Evolutionary conservation across 2,329 filamentous ascomycete species (phyloP).

Genomic region (Talaromyces sp.): DNA sequence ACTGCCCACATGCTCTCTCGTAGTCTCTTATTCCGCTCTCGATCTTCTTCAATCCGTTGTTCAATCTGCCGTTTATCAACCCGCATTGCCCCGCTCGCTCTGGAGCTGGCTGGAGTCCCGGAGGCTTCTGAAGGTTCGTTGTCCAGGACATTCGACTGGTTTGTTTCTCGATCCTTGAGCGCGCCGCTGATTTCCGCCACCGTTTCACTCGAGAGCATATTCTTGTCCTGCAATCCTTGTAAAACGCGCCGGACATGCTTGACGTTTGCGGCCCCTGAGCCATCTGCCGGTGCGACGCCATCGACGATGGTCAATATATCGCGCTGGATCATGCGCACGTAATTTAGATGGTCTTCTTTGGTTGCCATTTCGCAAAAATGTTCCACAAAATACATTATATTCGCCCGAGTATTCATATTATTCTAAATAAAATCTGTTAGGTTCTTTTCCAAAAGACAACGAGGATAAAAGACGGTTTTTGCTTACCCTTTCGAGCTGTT

Average conservation of each 20-base stretch:
- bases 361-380: constrained; percentile 83
- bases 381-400: constrained; percentile 99
- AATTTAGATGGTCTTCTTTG: constrained; percentile 71
- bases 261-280: constrained; percentile 85
- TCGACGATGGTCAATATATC: constrained; percentile 91
- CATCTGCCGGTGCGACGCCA: constrained; percentile 80
- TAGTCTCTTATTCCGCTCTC: constrained; percentile 87
- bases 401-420: constrained; percentile 94
- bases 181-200: constrained; percentile 77
- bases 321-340: constrained; percentile 89
- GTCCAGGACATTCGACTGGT: constrained; percentile 55
- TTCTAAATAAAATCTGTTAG: constrained; percentile 49
- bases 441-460: neutral
- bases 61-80: constrained; percentile 87
- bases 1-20: constrained; percentile 93
- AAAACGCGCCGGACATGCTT: constrained; percentile 85
- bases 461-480: neutral
- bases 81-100: constrained; percentile 38
- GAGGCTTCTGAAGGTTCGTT: constrained; percentile 31
- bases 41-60: constrained; percentile 93
- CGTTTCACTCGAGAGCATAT: constrained; percentile 68
- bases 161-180: constrained; percentile 71
- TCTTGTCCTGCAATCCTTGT: constrained; percentile 64
- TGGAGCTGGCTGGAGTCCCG: constrained; percentile 24
- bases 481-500: constrained; percentile 79